Conservation (phyloP, 2,329 filamentous ascomycete species). For the Verticillium isaacii region DNA sequence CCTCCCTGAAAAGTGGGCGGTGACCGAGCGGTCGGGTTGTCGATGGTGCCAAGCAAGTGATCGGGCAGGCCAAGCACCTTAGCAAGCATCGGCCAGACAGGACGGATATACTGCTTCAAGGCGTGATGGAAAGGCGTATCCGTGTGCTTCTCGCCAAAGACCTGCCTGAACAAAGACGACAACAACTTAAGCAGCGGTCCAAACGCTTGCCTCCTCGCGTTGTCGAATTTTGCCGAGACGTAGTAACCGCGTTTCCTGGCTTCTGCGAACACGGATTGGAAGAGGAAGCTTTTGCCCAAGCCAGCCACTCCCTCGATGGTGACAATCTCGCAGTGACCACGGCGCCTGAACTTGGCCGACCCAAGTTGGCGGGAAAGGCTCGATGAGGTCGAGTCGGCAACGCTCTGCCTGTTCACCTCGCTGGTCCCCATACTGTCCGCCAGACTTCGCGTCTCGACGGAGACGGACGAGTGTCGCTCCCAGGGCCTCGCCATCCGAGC, state of each 20-base stretch:
- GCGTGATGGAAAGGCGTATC: conserved; percentile 59
- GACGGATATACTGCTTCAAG: conserved; percentile 57
- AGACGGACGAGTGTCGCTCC: conserved; percentile 49
- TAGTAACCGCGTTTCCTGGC: conserved; percentile 59
- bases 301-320: conserved; percentile 58
- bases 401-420: conserved; percentile 37
- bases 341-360: conserved; percentile 53
- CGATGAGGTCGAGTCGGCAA: conserved; percentile 29
- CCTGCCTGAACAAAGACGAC: conserved; percentile 62
- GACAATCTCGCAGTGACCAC: conserved; percentile 60
- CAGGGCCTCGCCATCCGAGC: conserved; percentile 37
- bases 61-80: conserved; percentile 60
- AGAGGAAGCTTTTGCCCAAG: conserved; percentile 61
- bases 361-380: conserved; percentile 51
- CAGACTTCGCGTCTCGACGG: conserved; percentile 41
- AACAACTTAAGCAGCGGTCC: conserved; percentile 60
- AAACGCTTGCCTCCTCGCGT: conserved; percentile 54
- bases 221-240: conserved; percentile 63
- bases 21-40: conserved; percentile 28
- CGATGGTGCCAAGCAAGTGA: conserved; percentile 57
- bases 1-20: conserved; percentile 30
- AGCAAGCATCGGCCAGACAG: conserved; percentile 61
- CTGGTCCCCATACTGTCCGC: conserved; percentile 34
- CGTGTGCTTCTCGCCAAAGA: conserved; percentile 62
- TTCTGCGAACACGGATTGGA: conserved; percentile 58